Percentiles rank a stretch among this genome's conserved stretches.
Conservation (phyloP, 106 monocot genomes). For the Cymbidium sinense region DNA sequence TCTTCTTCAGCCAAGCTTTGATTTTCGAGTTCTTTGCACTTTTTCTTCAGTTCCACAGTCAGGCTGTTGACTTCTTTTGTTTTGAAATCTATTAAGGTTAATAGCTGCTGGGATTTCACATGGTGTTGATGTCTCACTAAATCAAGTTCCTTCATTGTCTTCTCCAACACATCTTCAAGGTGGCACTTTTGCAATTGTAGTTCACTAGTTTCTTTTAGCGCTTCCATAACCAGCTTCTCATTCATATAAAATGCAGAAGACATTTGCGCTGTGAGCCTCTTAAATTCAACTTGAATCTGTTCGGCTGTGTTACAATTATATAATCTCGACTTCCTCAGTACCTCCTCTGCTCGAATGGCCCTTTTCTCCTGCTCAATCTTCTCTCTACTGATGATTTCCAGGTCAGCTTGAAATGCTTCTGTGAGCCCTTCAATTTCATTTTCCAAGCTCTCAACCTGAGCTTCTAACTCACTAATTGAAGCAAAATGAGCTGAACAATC, state of each 20-base stretch:
- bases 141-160: slow-evolving; percentile 47
- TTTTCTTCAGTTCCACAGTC: slow-evolving; percentile 38
- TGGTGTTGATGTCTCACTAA: slow-evolving; percentile 33
- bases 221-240: slow-evolving; percentile 52
- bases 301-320: slow-evolving; percentile 51
- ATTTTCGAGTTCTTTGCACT: slow-evolving; percentile 49
- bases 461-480: slow-evolving; percentile 83
- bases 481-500: slow-evolving; percentile 89
- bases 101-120: slow-evolving; percentile 49
- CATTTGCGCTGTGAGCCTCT: slow-evolving; percentile 47
- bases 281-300: slow-evolving; percentile 62
- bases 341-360: slow-evolving; percentile 71
- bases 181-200: slow-evolving; percentile 46
- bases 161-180: slow-evolving; percentile 47
- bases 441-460: slow-evolving; percentile 69
- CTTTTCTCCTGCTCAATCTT: slow-evolving; percentile 82
- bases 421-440: slow-evolving; percentile 60
- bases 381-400: slow-evolving; percentile 26
- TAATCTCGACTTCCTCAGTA: slow-evolving; percentile 48
- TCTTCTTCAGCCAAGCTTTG: slow-evolving; percentile 38
- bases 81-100: slow-evolving; percentile 55
- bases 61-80: slow-evolving; percentile 61
- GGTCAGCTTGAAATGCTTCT: slow-evolving; percentile 58
- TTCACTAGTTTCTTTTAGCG: slow-evolving; percentile 52
- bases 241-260: slow-evolving; percentile 56